Evolutionary conservation across 2,329 filamentous ascomycete species (phyloP).

Genomic region (Trichoderma atroviride): DNA sequence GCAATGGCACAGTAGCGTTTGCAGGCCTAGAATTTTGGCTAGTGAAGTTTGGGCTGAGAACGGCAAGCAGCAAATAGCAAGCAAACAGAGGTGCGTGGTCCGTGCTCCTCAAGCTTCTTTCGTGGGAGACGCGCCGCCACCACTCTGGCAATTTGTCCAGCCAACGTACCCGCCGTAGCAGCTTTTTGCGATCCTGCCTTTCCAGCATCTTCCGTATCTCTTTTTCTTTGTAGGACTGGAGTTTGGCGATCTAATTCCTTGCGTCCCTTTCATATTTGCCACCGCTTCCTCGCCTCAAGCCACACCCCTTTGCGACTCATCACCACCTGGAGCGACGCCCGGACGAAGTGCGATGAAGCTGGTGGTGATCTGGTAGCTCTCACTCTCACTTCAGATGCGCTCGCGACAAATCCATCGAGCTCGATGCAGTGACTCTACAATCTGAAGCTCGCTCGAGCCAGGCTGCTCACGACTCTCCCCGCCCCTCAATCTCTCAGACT

Average conservation of each 20-base stretch:
- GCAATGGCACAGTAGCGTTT: too few relatives aligned
- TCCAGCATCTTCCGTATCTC: not conserved
- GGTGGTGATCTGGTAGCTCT: constrained; percentile 24
- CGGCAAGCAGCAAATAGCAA: not conserved
- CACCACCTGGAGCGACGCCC: not conserved
- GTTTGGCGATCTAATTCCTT: constrained; percentile 2
- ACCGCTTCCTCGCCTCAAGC: not conserved
- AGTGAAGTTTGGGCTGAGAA: constrained; percentile 2
- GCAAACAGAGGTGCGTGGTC: constrained; percentile 16
- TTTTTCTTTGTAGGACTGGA: not conserved
- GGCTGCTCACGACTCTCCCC: constrained; percentile 8
- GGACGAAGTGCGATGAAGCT: constrained; percentile 21
- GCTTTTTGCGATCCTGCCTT: not conserved
- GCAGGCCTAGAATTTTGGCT: too few relatives aligned
- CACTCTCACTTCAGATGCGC: constrained; percentile 24
- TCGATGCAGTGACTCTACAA: constrained; percentile 26
- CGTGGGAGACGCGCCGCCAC: constrained; percentile 23
- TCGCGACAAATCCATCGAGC: constrained; percentile 12
- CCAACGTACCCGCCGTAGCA: not conserved
- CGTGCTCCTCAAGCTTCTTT: constrained; percentile 27
- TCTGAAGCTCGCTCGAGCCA: constrained; percentile 26
- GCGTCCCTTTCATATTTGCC: not conserved
- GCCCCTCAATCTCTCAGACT: not conserved
- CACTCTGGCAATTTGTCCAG: constrained; percentile 8
- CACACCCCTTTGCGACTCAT: constrained; percentile 2